phyloP scores from a whole-genome alignment of 169 alveolate genomes.

The Plasmodium relictum region DNA sequence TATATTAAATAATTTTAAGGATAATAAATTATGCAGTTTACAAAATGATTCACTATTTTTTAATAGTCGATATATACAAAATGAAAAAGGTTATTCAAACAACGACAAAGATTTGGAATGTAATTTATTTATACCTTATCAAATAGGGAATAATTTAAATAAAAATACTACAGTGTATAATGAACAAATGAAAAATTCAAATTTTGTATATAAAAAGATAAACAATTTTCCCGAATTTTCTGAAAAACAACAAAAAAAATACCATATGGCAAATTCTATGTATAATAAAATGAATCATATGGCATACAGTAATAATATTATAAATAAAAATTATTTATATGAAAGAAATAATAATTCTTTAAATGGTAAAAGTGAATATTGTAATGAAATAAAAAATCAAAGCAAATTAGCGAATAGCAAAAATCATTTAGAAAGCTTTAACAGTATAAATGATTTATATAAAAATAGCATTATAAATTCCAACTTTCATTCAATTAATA shows the following conservation, averaged over 20 bases:
- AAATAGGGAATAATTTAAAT: neutral
- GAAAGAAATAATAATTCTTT: too few species aligned
- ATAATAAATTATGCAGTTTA: neutral
- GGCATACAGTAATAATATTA: too few species aligned
- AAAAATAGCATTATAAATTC: neutral
- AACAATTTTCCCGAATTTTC: neutral
- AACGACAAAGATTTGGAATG: neutral
- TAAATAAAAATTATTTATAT: too few species aligned
- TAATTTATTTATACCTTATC: neutral
- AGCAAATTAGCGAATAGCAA: too few species aligned
- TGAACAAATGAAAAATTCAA: constrained; percentile 17
- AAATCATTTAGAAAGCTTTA: too few species aligned
- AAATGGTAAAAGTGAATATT: too few species aligned
- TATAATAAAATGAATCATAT: too few species aligned
- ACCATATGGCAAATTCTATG: too few species aligned
- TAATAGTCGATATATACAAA: neutral
- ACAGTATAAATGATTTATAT: neutral
- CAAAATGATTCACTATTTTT: neutral
- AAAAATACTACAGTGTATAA: constrained; percentile 27
- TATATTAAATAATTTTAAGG: neutral
- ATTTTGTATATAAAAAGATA: neutral
- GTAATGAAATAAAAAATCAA: too few species aligned
- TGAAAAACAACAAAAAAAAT: neutral
- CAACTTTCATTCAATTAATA: neutral
- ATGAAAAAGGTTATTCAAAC: neutral